A percentile compares a stretch with the other conserved stretches of the same genome.
phyloP scores from a whole-genome alignment of 192 early-diverging fungal species.

The Neocallimastix lanati region DNA sequence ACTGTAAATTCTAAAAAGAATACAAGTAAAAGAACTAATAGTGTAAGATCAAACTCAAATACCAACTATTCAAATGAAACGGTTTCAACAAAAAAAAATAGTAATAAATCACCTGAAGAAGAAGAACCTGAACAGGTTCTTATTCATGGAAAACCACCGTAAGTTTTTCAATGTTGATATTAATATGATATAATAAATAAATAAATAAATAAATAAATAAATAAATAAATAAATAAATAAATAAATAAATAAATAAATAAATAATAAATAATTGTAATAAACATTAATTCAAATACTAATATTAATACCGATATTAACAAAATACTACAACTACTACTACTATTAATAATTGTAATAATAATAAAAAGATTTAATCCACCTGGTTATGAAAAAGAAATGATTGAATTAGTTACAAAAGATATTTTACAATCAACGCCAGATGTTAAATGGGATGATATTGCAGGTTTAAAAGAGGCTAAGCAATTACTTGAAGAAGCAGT shows the following conservation, averaged over 20 bases:
- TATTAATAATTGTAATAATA: too few relatives aligned
- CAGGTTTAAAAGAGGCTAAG: slow-evolving; percentile 36
- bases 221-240: too few relatives aligned
- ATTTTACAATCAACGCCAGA: slow-evolving; percentile 33
- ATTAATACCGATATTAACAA: too few relatives aligned
- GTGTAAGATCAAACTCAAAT: neutral
- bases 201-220: too few relatives aligned
- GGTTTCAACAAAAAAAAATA: neutral
- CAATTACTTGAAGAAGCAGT: slow-evolving; percentile 39
- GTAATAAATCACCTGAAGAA: neutral
- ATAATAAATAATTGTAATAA: too few relatives aligned
- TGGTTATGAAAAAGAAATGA: slow-evolving; percentile 42
- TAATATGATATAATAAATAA: too few relatives aligned
- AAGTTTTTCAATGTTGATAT: neutral
- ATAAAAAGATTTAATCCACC: slow-evolving; percentile 22
- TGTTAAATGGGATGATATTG: slow-evolving; percentile 35
- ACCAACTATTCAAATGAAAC: neutral
- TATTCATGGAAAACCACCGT: neutral
- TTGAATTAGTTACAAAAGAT: slow-evolving; percentile 40
- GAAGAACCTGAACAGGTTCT: neutral
- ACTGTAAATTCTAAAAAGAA: neutral
- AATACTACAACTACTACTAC: too few relatives aligned
- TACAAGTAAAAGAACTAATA: neutral
- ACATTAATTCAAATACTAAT: too few relatives aligned
- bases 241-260: too few relatives aligned